A percentile compares a stretch with the other conserved stretches of the same genome.
phyloP scores from a whole-genome alignment of 139 green algal genomes.

The Ettlia oleoabundans region DNA sequence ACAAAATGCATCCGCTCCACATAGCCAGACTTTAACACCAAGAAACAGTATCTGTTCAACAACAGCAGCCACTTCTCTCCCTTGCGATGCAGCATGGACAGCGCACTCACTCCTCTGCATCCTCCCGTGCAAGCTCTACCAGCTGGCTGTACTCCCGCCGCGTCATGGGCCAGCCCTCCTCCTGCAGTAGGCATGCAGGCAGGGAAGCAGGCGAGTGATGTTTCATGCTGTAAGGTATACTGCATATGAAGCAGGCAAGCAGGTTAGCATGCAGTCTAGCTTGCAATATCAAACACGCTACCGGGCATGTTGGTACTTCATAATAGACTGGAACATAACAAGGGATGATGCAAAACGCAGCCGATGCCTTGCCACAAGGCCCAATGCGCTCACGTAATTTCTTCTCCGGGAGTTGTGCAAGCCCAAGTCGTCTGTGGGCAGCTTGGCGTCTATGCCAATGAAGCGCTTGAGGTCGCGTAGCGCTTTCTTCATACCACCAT shows the following conservation, averaged over 20 bases:
- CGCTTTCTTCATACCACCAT: background rate
- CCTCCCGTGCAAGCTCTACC: background rate
- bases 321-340: too few species aligned
- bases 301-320: too few species aligned
- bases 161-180: slow-evolving; percentile 15
- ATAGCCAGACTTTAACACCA: too few species aligned
- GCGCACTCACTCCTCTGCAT: slow-evolving; percentile 6
- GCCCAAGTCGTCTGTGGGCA: slow-evolving; percentile 6
- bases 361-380: background rate
- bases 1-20: too few species aligned
- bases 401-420: background rate
- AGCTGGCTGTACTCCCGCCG: background rate
- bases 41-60: too few species aligned
- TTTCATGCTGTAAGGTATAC: too few species aligned
- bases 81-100: background rate
- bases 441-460: background rate
- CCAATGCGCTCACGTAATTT: background rate
- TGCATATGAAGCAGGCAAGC: too few species aligned
- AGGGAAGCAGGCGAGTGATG: too few species aligned
- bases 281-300: background rate
- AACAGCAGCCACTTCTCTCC: too few species aligned
- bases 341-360: too few species aligned
- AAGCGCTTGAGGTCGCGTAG: slow-evolving; percentile 25
- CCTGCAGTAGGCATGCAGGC: background rate
- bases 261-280: background rate